Conservation (phyloP, 306 rosid species). For the Prunus persica region Prunus_persica_NCBIv2 NC_034011.1:14329501-14330000, state of each 20-base stretch:
- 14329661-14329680: too few species aligned
- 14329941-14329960: background rate
- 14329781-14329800: background rate
- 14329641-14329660: too few species aligned
- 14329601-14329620: background rate
- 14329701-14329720: background rate
- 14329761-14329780: background rate
- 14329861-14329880: background rate
- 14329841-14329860: background rate
- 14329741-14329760: background rate
- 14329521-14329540: background rate
- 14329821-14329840: background rate
- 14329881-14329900: background rate
- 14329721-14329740: background rate
- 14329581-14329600: background rate
- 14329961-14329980: background rate
- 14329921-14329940: background rate
- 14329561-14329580: background rate
- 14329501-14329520: background rate
- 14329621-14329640: background rate
- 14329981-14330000: too few species aligned
- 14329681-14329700: background rate
- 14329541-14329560: too few species aligned
- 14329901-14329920: background rate
- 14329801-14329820: background rate